Base-by-base conservation (phyloP, 2,329 filamentous ascomycete genomes). In the Talaromyces albobiverticillius region DNA sequence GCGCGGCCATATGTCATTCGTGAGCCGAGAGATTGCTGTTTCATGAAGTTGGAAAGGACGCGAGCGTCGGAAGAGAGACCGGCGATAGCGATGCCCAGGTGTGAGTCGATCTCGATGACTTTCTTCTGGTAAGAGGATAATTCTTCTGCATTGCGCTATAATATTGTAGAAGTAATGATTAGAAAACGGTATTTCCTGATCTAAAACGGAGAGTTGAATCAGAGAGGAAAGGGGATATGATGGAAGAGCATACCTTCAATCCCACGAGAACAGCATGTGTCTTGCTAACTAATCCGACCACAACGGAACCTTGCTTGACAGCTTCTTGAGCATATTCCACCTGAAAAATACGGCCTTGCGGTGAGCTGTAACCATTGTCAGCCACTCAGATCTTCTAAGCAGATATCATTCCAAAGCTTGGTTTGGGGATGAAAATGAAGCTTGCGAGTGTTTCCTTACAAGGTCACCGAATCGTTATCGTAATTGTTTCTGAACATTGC, bases 31-130 rank as follows among this genome's bases (percentile, higher is more conserved):
- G 90, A 95, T 79, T 97, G 94, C 78, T 96, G 91, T 81, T 96
- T 97, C 93, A 99, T 97, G 81, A 96, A 99, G 84, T 99, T 99
- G 81, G 92, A 96, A 65, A 99, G 91, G 65, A 99, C 94, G 69
- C 94, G 94, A 70, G 93, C 94, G 76, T 99, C 94, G 56, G 93
- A 96, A 62, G 94, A 94, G 59, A 99, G 89, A 65, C 94, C 94
- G 63, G 94, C 94, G 67, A 99, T 95, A 67, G 93, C 91, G 67
- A 99, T 86, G 63, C 92, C 94, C 66, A 94, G 87, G 76, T 99
- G 94, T 67, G 93, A 89, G 76, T 99, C 94, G 77, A 99, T 87
- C 66, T 87, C 84, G 76, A 99, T 96, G 71, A 99, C 86, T 81
- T 99, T 99, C 84, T 96, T 96, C 79, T 99, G 94, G 83, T 99